Evolutionary conservation across 176 grass and related monocot genomes (phyloP), one percentile per base, ranked within the genome.

Genomic region (Oryza coarctata): DNA sequence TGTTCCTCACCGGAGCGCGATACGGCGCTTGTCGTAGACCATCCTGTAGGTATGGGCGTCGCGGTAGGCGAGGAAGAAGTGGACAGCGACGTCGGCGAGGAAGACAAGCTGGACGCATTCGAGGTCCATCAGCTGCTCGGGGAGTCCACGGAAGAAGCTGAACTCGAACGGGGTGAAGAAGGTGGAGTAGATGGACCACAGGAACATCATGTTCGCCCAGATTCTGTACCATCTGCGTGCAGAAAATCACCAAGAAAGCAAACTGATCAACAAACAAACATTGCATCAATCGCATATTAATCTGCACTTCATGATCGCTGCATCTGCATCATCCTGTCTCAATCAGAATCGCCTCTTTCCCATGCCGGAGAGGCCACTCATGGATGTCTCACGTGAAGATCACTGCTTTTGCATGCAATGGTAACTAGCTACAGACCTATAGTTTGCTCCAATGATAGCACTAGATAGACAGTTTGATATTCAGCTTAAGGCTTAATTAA

Each of bases 121-220:
- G 38, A 98, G 90, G 84, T 91, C 70, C 31, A 83, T 58, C 27
- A 94, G 41, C 62, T 86, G 80, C 63, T 89, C 71, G 4, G 95
- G 92, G 81, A 94, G 73, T 8, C 92, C 95, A 0, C 90, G 83
- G 80, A 98, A 98, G 86, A 94, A 94, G 52, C 86, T 88, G 40
- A 91, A 98, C 63, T 91, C 95, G 75, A 98, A 80, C n/a, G 92
- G 90, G 31, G 95, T 93, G 86, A 88, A 91, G 90, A 98, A 94
- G 70, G 87, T 84, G 15, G 92, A 98, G 84, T 86, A 98, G 75
- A 98, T 87, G 66, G 92, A 94, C 92, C 78, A 98, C 12, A 98
- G 4, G 73, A 98, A 91, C 64, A 93, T 57, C 29, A 83, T 80
- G 84, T 82, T 86, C 30, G 70, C 80, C 92, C 95, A 98, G 30